Evolutionary conservation across 345 rosid genomes (phyloP).

Genomic region (Viola odorata): DNA sequence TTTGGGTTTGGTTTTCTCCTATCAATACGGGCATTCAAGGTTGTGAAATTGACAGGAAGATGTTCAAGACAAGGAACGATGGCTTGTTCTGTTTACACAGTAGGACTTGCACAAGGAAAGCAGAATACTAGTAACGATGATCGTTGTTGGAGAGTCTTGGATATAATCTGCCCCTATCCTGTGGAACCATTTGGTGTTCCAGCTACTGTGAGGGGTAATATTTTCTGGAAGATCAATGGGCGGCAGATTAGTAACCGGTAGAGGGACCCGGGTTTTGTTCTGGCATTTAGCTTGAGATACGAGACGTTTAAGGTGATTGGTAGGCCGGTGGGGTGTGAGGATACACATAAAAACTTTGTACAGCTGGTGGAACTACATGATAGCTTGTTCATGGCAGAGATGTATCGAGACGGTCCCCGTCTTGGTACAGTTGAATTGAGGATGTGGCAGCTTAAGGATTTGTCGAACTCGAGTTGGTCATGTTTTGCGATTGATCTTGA

Average conservation of each 20-base stretch:
- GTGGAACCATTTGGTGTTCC: constrained; percentile 10
- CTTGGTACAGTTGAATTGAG: too few relatives aligned
- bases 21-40: not conserved
- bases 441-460: too few relatives aligned
- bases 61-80: too few relatives aligned
- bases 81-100: constrained; percentile 7
- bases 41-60: not conserved
- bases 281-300: not conserved
- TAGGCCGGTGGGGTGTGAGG: not conserved
- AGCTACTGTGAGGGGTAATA: not conserved
- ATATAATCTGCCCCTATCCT: constrained; percentile 3
- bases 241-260: not conserved
- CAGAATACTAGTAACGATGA: too few relatives aligned
- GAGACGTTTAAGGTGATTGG: not conserved
- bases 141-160: not conserved
- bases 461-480: too few relatives aligned
- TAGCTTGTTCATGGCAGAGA: constrained; percentile 10
- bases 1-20: constrained; percentile 8
- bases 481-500: not conserved
- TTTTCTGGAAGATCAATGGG: constrained; percentile 13
- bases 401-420: not conserved
- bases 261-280: not conserved
- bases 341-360: too few relatives aligned
- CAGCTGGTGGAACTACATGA: constrained; percentile 7
- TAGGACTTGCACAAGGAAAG: not conserved